phyloP scores from a whole-genome alignment of 192 early-diverging fungal genomes.

The Backusella westeae region DNA sequence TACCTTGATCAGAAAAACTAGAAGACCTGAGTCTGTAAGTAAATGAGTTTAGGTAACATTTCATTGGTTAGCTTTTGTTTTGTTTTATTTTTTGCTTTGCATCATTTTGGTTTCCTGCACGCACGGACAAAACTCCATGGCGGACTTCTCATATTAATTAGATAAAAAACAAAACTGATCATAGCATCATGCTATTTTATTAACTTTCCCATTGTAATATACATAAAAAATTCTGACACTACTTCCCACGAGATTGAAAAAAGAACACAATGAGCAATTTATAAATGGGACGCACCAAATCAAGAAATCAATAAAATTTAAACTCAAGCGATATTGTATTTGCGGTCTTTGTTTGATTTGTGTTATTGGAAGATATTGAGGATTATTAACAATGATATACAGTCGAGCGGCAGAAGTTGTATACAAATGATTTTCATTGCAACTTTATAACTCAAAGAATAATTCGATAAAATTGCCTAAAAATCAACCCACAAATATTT shows the following conservation, averaged over 20 bases:
- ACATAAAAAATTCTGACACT: background rate
- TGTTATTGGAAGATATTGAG: background rate
- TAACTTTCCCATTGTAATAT: background rate
- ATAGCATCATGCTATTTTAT: background rate
- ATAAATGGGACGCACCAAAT: background rate
- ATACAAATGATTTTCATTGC: background rate
- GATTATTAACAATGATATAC: background rate
- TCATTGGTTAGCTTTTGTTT: background rate
- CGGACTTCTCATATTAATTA: background rate
- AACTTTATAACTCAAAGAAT: background rate
- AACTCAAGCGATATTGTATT: background rate
- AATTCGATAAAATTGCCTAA: background rate
- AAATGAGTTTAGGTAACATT: background rate
- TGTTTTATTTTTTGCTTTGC: background rate
- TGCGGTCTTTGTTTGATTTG: background rate
- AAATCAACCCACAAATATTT: background rate
- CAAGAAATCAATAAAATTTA: conserved; percentile 1
- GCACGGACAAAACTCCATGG: conserved; percentile 7
- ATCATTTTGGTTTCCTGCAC: background rate
- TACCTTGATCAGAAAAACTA: background rate
- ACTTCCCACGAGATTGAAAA: background rate
- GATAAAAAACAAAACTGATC: background rate
- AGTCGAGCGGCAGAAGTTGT: background rate
- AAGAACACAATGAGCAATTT: background rate
- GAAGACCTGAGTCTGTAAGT: background rate